Evolutionary conservation across 768 basidiomycete genomes (phyloP).

Genomic region (Tylopilus vinaceipallidus): DNA sequence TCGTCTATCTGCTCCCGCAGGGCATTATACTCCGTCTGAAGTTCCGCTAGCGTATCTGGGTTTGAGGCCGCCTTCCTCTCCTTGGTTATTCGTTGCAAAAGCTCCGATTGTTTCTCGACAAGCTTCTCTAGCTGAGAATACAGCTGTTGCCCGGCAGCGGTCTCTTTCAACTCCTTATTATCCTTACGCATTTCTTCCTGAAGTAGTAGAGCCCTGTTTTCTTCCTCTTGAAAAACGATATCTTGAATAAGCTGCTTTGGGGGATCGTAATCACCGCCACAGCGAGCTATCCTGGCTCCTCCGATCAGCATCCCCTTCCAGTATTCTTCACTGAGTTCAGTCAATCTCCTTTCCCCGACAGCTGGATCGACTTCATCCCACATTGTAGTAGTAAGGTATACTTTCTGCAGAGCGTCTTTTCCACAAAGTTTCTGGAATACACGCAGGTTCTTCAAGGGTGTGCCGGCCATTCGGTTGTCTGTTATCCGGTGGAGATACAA

Average conservation of each 20-base stretch:
- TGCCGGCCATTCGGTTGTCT: constrained; percentile 37
- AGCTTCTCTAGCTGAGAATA: constrained; percentile 6
- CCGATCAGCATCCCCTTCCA: neutral
- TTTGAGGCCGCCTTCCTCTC: constrained; percentile 9
- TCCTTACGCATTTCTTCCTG: constrained; percentile 16
- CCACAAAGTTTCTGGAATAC: constrained; percentile 33
- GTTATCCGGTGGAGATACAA: constrained; percentile 41
- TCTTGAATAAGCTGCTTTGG: constrained; percentile 5
- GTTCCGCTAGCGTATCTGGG: neutral
- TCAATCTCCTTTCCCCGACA: constrained; percentile 15
- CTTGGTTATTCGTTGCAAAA: constrained; percentile 5
- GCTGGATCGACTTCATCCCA: constrained; percentile 15
- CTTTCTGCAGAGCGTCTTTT: constrained; percentile 27
- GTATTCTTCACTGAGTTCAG: neutral
- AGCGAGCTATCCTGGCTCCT: constrained; percentile 10
- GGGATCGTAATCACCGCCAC: constrained; percentile 5
- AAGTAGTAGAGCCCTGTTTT: neutral
- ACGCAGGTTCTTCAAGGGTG: constrained; percentile 32
- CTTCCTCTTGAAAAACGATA: neutral
- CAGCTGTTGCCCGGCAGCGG: no score
- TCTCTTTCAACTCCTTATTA: no score
- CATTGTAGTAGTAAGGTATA: constrained; percentile 37
- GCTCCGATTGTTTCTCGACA: constrained; percentile 4
- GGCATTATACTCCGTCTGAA: constrained; percentile 6
- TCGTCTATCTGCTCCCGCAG: constrained; percentile 8